Percentiles rank a stretch among this genome's conserved stretches.
Conservation (phyloP, 768 basidiomycete species). For the Suillus brevipes region DNA sequence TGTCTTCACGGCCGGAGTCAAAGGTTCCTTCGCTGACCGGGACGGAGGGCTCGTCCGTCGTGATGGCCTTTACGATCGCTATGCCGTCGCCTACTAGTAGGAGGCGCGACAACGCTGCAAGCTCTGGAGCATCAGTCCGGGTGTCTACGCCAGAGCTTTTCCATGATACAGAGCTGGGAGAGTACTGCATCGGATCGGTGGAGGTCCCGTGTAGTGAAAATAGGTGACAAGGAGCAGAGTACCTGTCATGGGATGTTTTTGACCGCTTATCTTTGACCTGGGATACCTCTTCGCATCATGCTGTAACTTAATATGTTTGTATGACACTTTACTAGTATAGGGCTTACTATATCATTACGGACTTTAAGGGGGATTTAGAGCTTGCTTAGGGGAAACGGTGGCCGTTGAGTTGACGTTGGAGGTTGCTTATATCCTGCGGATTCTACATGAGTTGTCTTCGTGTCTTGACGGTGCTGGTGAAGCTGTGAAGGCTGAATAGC, state of each 20-base stretch:
- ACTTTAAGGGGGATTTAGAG: not conserved
- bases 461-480: not conserved
- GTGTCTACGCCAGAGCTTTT: conserved; percentile 13
- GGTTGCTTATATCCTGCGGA: not conserved
- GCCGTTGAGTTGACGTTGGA: not conserved
- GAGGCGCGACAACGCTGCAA: not conserved
- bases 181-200: conserved; percentile 29
- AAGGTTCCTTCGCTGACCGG: conserved; percentile 6
- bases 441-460: not conserved
- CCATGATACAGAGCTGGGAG: conserved; percentile 33
- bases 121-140: not conserved
- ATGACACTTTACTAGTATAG: not conserved
- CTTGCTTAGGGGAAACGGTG: not conserved
- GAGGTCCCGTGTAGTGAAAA: conserved; percentile 20
- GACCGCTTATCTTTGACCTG: too few relatives aligned
- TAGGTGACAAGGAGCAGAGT: conserved; percentile 1
- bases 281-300: not conserved
- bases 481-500: not conserved
- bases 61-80: conserved; percentile 41
- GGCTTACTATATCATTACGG: not conserved
- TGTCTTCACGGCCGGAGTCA: not conserved
- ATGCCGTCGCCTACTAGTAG: conserved; percentile 36
- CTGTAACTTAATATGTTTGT: not conserved
- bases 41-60: conserved; percentile 24
- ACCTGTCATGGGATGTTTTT: not conserved